Conservation (phyloP, 2,329 filamentous ascomycete species). For the Ophiostoma montium region DNA sequence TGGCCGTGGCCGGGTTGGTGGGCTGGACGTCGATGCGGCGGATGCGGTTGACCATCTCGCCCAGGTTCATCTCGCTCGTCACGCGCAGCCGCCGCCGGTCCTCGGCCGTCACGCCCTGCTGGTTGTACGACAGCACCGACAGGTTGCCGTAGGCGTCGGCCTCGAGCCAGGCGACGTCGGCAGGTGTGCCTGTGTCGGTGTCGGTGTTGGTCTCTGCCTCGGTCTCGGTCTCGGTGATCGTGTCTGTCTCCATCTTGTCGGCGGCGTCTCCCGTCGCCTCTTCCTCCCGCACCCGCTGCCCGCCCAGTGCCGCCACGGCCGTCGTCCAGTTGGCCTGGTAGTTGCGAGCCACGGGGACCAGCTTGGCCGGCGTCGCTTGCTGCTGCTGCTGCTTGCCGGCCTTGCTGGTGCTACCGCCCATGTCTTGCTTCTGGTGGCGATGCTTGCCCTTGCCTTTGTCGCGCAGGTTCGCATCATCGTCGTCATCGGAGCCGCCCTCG, state of each 20-base stretch:
- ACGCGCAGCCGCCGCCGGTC: slow-evolving; percentile 58
- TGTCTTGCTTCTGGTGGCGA: not conserved
- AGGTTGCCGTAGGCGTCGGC: slow-evolving; percentile 82
- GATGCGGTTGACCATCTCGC: slow-evolving; percentile 89
- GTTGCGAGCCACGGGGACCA: slow-evolving; percentile 66
- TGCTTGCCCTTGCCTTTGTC: slow-evolving; percentile 12
- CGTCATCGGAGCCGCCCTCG: not conserved
- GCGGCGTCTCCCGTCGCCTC: no score
- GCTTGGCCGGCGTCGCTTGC: slow-evolving; percentile 32
- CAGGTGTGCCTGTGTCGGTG: no score
- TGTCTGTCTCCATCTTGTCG: not conserved
- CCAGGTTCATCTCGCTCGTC: slow-evolving; percentile 69
- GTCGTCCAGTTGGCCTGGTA: slow-evolving; percentile 74
- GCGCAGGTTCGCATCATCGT: slow-evolving; percentile 9
- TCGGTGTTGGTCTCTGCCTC: no score
- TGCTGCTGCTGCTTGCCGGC: slow-evolving; percentile 16
- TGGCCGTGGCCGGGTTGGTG: slow-evolving; percentile 42
- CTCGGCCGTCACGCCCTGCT: slow-evolving; percentile 56
- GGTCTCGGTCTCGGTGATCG: no score
- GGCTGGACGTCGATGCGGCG: slow-evolving; percentile 52
- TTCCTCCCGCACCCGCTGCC: slow-evolving; percentile 13
- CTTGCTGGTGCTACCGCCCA: not conserved
- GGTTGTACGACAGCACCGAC: slow-evolving; percentile 61
- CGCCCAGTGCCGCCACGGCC: slow-evolving; percentile 56
- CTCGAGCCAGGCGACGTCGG: slow-evolving; percentile 52